Evolutionary conservation across 164 flowering plant species (phyloP).

Genomic region (Vitis rupestris): DNA sequence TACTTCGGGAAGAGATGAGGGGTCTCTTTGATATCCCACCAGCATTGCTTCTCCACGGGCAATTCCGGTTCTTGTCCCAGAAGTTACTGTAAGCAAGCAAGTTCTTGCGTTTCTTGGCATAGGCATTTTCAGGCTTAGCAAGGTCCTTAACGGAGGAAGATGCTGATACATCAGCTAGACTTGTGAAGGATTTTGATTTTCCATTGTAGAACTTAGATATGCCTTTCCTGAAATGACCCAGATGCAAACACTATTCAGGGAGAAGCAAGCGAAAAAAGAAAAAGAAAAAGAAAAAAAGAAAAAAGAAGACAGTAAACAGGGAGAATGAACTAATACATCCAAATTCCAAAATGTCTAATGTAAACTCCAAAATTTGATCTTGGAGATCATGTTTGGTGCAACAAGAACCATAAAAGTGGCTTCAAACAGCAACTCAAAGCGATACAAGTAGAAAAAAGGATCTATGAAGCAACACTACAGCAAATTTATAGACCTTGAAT

Average conservation of each 20-base stretch:
- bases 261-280: background rate
- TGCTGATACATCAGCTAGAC: constrained; percentile 50
- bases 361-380: too few species aligned
- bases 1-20: constrained; percentile 25
- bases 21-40: constrained; percentile 50
- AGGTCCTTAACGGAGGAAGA: constrained; percentile 48
- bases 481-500: too few species aligned
- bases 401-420: too few species aligned
- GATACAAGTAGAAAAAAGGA: too few species aligned
- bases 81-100: constrained; percentile 28
- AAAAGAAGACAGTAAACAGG: background rate
- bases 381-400: too few species aligned
- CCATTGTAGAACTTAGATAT: constrained; percentile 76
- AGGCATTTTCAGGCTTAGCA: constrained; percentile 63
- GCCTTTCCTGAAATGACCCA: constrained; percentile 49
- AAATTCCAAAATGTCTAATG: too few species aligned
- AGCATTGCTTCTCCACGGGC: constrained; percentile 22
- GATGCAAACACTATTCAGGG: background rate
- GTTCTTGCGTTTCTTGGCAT: constrained; percentile 60
- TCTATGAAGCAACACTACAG: too few species aligned
- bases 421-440: too few species aligned
- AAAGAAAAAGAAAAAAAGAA: background rate
- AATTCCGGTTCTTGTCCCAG: constrained; percentile 27
- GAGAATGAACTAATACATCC: background rate
- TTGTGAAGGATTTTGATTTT: constrained; percentile 82